Base-by-base conservation (phyloP, 768 basidiomycete species). In the Daedaleopsis sinensis region DNA sequence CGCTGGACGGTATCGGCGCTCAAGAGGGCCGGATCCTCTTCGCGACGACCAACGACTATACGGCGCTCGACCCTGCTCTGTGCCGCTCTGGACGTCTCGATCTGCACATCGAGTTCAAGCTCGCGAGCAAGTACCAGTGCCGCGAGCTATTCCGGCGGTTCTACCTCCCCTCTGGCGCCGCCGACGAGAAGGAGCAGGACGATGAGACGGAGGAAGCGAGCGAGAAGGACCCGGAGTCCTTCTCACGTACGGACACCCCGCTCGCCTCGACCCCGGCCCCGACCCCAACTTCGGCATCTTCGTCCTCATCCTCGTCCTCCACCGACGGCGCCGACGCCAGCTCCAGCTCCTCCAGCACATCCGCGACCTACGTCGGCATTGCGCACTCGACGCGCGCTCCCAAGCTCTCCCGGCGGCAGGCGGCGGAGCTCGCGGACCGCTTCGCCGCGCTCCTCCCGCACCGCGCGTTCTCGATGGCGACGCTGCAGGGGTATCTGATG, bases 21-120 rank as follows among this genome's bases (percentile, higher is more conserved):
- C 87, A 89, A 67, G 91, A 93, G 74, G 91, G 91, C n/a, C 88
- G 91, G 0, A 82, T 93, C 32, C 77, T 91, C 8, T 90, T 90
- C 55, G 90, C 90, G 5, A 91, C 90, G 4, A 91, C 90, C 1
- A 93, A 93, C 76, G 84, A 87, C 65, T 90, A 88, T 71, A 69
- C 73, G 9, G 75, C 83, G 1, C 84, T 94, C 27, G 91, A 93
- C 66, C 80, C 88, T 2, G 92, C 91, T 1, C 80, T 93, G 24
- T 83, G 82, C 67, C 85, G 91, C 46, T 88, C 91, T 1, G 91
- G 92, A 24, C 85, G 91, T 13, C 87, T 93, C 85, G 91, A 93
- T 69, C 69, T 92, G 19, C 88, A 91, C 65, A 76, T 93, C 59
- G 86, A 91, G 69, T 93, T 92, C 75, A 83, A 83, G 67, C 79